These are phyloP conservation scores for Arthrobotrys entomopaga DNA, from an alignment of 2,329 filamentous ascomycete genomes.

Conservation along the genomic window DNA sequence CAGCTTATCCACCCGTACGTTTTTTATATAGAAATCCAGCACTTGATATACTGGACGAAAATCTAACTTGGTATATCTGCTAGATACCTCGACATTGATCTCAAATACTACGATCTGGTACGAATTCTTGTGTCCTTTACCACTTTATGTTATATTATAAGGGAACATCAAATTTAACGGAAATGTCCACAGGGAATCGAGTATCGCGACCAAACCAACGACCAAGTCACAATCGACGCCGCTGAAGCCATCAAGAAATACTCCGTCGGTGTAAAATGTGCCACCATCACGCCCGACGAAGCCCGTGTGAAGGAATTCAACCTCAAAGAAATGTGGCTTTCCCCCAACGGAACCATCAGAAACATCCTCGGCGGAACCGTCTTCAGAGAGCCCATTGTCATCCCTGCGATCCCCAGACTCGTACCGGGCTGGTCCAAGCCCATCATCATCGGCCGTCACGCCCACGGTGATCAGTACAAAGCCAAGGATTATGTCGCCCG, in stretches of 20 bases:
- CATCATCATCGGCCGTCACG: slow-evolving; percentile 98
- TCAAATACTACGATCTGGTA: slow-evolving; percentile 94
- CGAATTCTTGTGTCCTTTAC: slow-evolving; percentile 50
- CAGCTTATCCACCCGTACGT: slow-evolving; percentile 82
- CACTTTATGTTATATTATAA: slow-evolving; percentile 47
- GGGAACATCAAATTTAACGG: slow-evolving; percentile 54
- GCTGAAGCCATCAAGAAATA: slow-evolving; percentile 99
- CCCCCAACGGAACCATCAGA: slow-evolving; percentile 89
- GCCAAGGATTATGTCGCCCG: slow-evolving; percentile 89
- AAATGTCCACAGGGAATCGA: slow-evolving; percentile 73
- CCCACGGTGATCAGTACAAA: slow-evolving; percentile 98
- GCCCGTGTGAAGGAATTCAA: slow-evolving; percentile 96
- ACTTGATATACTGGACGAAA: not conserved
- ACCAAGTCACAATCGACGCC: slow-evolving; percentile 93
- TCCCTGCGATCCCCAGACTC: slow-evolving; percentile 88
- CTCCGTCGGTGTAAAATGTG: slow-evolving; percentile 98
- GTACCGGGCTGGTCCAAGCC: slow-evolving; percentile 98
- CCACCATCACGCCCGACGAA: slow-evolving; percentile 98
- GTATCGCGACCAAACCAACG: slow-evolving; percentile 95
- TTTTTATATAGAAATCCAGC: slow-evolving; percentile 10
- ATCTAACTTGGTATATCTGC: not conserved
- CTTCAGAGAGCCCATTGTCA: slow-evolving; percentile 98
- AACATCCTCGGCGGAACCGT: slow-evolving; percentile 88
- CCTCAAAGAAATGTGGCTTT: slow-evolving; percentile 98
- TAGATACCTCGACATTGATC: slow-evolving; percentile 89